Conservation (phyloP, 768 basidiomycete species). For the Suillus subalutaceus region DNA sequence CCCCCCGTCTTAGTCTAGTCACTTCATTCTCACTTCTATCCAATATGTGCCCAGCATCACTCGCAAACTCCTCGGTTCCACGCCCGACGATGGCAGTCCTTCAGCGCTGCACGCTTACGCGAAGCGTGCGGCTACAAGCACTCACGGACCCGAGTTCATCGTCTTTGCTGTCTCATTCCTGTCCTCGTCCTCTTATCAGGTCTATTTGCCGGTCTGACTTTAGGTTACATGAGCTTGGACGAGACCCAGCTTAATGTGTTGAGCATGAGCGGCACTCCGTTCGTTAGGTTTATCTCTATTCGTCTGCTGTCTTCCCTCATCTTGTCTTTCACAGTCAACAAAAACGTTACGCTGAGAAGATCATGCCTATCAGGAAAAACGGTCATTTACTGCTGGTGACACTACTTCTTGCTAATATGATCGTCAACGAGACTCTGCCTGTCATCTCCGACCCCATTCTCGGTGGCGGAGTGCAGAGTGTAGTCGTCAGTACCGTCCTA, state of each 20-base stretch:
- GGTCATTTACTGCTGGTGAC: slow-evolving; percentile 84
- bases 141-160: slow-evolving; percentile 35
- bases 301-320: neutral
- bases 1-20: slow-evolving; percentile 49
- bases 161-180: slow-evolving; percentile 70
- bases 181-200: slow-evolving; percentile 82
- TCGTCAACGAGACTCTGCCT: slow-evolving; percentile 86
- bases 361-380: slow-evolving; percentile 83
- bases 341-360: slow-evolving; percentile 78
- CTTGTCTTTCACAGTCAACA: slow-evolving; percentile 57
- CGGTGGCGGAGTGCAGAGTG: slow-evolving; percentile 77
- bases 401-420: slow-evolving; percentile 87
- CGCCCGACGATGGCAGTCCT: slow-evolving; percentile 7
- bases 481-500: slow-evolving; percentile 80
- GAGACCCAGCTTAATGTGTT: slow-evolving; percentile 90
- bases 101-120: slow-evolving; percentile 29
- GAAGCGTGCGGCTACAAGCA: slow-evolving; percentile 31
- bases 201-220: slow-evolving; percentile 87
- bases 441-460: slow-evolving; percentile 80
- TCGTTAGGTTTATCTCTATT: slow-evolving; percentile 31
- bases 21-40: slow-evolving; percentile 45
- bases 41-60: slow-evolving; percentile 49
- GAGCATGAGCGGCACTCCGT: slow-evolving; percentile 84
- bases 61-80: slow-evolving; percentile 22
- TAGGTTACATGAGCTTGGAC: slow-evolving; percentile 93